Conservation (phyloP, 192 early-diverging fungal genomes). For the Podila epicladia region DNA sequence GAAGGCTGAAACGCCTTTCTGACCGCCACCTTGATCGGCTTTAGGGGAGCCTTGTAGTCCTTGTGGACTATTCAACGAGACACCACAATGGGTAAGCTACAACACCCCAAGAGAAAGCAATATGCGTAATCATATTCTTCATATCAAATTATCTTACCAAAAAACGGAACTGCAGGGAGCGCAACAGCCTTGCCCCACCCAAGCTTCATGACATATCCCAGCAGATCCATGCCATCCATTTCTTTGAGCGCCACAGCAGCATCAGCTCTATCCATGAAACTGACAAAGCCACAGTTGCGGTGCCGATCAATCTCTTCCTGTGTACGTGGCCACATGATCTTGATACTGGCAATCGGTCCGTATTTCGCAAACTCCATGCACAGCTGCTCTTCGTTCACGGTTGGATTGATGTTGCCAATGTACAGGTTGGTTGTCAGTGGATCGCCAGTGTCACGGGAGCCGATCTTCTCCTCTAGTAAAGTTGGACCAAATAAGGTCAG, state of each 20-base stretch:
- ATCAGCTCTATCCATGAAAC: slow-evolving; percentile 82
- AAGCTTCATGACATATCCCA: slow-evolving; percentile 70
- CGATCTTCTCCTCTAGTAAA: slow-evolving; percentile 32
- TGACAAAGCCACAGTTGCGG: slow-evolving; percentile 88
- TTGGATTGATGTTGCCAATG: slow-evolving; percentile 81
- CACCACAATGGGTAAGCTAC: neutral
- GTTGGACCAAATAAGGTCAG: too few relatives aligned
- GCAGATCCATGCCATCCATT: slow-evolving; percentile 77
- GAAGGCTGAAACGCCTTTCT: slow-evolving; percentile 47
- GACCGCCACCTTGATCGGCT: slow-evolving; percentile 24
- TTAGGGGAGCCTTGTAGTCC: slow-evolving; percentile 33
- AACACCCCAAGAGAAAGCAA: too few relatives aligned
- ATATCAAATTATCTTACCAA: slow-evolving; percentile 55
- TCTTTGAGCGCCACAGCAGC: slow-evolving; percentile 75
- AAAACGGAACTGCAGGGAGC: slow-evolving; percentile 78
- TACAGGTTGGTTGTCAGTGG: slow-evolving; percentile 85
- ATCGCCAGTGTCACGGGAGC: slow-evolving; percentile 81
- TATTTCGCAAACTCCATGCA: slow-evolving; percentile 81
- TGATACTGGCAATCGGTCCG: slow-evolving; percentile 90
- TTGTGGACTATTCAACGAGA: slow-evolving; percentile 13
- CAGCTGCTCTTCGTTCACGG: slow-evolving; percentile 74
- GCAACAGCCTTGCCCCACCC: slow-evolving; percentile 88
- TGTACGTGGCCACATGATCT: slow-evolving; percentile 96
- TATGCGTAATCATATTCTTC: too few relatives aligned
- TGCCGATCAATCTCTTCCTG: slow-evolving; percentile 82